Base-by-base conservation (phyloP, 2,329 filamentous ascomycete genomes). In the Metarhizium rileyi region DNA sequence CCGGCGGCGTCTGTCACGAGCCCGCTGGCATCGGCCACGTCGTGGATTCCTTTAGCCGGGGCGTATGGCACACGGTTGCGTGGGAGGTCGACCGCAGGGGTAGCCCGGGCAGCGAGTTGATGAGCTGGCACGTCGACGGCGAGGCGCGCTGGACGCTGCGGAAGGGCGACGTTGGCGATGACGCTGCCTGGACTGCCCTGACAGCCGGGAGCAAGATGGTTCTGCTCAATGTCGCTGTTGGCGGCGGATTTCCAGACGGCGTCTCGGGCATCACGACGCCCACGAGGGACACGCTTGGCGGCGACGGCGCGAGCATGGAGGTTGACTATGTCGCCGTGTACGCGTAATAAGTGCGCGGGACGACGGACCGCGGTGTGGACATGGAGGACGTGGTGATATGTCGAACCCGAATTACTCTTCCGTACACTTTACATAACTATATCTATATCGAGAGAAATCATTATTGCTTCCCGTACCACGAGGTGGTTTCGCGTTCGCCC, bases 1-100 rank as follows among this genome's bases (percentile, higher is more conserved):
- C 59, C 3, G 68, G 67, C 20, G 72, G 71, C 1, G 63, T 65
- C 1, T 74, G 71, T 56, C 63, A 67, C 38, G 71, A 74, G 57
- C 62, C 63, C 23, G 61, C 56, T 18, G 70, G 71, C 18, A 53
- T 69, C 44, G 57, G 56, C 18, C 36, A 48, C 27, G 42, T 41
- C 26, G 57, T 49, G 18, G 49, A 53, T 7, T 18, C 46, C 38
- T 50, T 67, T 12, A 48, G 52, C 4, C 57, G 60, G 22, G 65
- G 62, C 26, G 53, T 52, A 16, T 74, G 63, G 55, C 60, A 69
- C 56, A 61, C 59, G 2, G 47, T 64, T 16, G 56, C 62, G 1
- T 61, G 63, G 46, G 56, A 65, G 49, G 59, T 70, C 14, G 65
- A 70, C 50, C 60, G 65, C 9, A 26, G 10, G 20, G 43, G 38